phyloP scores from a whole-genome alignment of 371 early-diverging fungal species.

The Chytridiales sp. region DNA sequence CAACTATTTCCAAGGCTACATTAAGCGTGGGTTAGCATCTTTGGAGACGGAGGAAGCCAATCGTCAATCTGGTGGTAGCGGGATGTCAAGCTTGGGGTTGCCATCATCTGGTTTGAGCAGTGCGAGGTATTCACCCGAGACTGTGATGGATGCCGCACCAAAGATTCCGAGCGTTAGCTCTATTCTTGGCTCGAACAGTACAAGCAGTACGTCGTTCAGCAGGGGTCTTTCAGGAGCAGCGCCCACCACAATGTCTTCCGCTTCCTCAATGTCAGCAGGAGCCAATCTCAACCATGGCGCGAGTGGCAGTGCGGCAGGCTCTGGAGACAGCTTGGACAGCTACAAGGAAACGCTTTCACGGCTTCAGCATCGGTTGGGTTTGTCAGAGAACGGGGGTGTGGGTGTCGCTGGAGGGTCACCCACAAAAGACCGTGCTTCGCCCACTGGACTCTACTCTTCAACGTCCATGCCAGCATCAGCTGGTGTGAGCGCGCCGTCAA shows the following conservation, averaged over 20 bases:
- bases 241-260: background rate
- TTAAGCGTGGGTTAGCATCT: slow-evolving; percentile 53
- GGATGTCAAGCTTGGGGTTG: background rate
- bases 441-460: too few species aligned
- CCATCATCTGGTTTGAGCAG: background rate
- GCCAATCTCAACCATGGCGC: too few species aligned
- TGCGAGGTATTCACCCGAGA: background rate
- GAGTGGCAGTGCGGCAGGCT: too few species aligned
- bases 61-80: background rate
- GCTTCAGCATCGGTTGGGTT: too few species aligned
- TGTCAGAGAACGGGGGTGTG: too few species aligned
- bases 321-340: too few species aligned
- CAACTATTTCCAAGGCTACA: slow-evolving; percentile 76
- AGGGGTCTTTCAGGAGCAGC: background rate
- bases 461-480: too few species aligned
- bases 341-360: too few species aligned
- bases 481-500: background rate
- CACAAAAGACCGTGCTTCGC: too few species aligned
- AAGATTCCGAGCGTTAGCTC: background rate
- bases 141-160: background rate
- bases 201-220: background rate
- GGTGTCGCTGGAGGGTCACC: too few species aligned
- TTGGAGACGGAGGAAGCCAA: slow-evolving; percentile 16
- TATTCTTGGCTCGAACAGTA: background rate
- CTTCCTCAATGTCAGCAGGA: too few species aligned